phyloP scores from a whole-genome alignment of 192 early-diverging fungal genomes.

The Lobosporangium transversale region DNA sequence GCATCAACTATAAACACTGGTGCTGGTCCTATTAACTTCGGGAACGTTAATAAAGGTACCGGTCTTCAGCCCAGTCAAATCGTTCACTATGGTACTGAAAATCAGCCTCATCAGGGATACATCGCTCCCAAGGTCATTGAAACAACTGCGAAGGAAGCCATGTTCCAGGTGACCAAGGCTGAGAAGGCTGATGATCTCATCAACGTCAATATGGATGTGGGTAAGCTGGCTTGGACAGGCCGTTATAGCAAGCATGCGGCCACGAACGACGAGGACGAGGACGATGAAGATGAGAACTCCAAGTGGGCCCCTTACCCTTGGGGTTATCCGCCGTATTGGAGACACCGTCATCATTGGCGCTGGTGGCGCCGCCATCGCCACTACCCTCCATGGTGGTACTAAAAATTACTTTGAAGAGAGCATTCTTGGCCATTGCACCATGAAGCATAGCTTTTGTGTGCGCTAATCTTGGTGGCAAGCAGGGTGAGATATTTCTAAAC shows the following conservation, averaged over 20 bases:
- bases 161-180: slow-evolving; percentile 35
- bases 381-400: neutral
- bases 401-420: too few species aligned
- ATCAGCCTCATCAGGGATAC: slow-evolving; percentile 36
- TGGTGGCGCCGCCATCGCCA: neutral
- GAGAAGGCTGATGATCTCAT: slow-evolving; percentile 18
- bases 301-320: slow-evolving; percentile 13
- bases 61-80: slow-evolving; percentile 45
- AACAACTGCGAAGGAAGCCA: slow-evolving; percentile 31
- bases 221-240: neutral
- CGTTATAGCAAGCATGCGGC: neutral
- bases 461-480: too few species aligned
- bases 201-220: slow-evolving; percentile 27
- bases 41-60: slow-evolving; percentile 42
- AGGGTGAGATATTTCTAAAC: too few species aligned
- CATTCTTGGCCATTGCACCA: too few species aligned
- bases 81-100: slow-evolving; percentile 40
- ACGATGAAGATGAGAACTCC: neutral
- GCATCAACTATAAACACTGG: slow-evolving; percentile 29
- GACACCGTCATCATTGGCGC: too few species aligned
- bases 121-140: slow-evolving; percentile 30
- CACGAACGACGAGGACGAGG: neutral
- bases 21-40: slow-evolving; percentile 39
- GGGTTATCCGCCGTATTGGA: slow-evolving; percentile 5
- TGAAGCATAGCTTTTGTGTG: too few species aligned